phyloP scores from a whole-genome alignment of 2,329 filamentous ascomycete genomes.

The Alternaria metachromatica region DNA sequence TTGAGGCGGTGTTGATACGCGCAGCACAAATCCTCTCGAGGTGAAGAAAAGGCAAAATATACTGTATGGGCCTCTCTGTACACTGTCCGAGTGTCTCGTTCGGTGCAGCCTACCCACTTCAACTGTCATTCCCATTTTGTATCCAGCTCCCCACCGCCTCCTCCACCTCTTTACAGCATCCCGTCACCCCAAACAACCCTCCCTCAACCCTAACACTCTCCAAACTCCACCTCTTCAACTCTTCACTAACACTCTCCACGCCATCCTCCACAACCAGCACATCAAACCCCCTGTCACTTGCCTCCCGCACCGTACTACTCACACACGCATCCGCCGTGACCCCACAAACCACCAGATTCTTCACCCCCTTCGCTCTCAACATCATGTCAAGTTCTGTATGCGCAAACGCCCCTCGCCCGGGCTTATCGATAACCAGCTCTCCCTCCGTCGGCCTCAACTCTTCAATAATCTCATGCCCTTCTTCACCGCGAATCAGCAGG shows the following conservation, averaged over 20 bases:
- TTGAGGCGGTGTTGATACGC: neutral
- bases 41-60: neutral
- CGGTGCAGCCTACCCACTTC: neutral
- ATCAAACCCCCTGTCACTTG: slow-evolving; percentile 63
- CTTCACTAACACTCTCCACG: slow-evolving; percentile 40
- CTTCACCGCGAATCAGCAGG: slow-evolving; percentile 64
- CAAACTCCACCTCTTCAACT: slow-evolving; percentile 39
- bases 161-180: slow-evolving; percentile 25
- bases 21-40: neutral
- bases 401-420: slow-evolving; percentile 60
- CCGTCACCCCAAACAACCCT: slow-evolving; percentile 39
- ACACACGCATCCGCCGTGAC: slow-evolving; percentile 65
- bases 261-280: slow-evolving; percentile 60
- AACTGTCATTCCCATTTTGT: neutral
- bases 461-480: slow-evolving; percentile 63
- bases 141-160: slow-evolving; percentile 35
- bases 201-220: slow-evolving; percentile 36
- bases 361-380: slow-evolving; percentile 59
- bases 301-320: slow-evolving; percentile 62
- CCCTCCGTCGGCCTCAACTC: slow-evolving; percentile 58
- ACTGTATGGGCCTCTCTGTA: neutral
- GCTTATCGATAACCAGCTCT: slow-evolving; percentile 63
- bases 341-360: slow-evolving; percentile 61
- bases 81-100: neutral
- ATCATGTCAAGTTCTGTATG: slow-evolving; percentile 62